Conservation (phyloP, 768 basidiomycete genomes). For the Hypholoma fasciculare region DNA sequence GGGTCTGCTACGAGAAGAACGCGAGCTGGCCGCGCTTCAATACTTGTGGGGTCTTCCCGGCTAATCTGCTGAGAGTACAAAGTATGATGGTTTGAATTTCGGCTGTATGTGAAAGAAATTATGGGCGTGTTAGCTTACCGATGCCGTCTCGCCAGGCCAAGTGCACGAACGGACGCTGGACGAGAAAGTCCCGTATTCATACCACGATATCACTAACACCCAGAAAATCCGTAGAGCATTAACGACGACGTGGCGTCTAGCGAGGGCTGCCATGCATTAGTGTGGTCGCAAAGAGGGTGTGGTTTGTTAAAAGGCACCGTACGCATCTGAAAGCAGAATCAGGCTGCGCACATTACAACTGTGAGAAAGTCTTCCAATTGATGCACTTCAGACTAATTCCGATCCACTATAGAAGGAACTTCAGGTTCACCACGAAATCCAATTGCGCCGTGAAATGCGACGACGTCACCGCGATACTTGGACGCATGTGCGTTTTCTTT, state of each 20-base stretch:
- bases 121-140: not conserved
- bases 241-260: constrained; percentile 34
- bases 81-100: not conserved
- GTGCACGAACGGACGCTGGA: constrained; percentile 45
- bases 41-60: constrained; percentile 14
- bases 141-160: constrained; percentile 55
- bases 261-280: constrained; percentile 24
- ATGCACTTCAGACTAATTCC: not conserved
- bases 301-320: not conserved
- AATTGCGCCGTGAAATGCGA: not conserved
- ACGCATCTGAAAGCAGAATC: not conserved
- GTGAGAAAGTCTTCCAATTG: not conserved
- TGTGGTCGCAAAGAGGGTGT: not conserved
- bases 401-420: not conserved
- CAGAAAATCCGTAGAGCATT: constrained; percentile 55
- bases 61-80: constrained; percentile 3
- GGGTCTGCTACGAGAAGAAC: constrained; percentile 88
- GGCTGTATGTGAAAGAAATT: not conserved
- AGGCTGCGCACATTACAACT: not conserved
- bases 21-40: constrained; percentile 36
- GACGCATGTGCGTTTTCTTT: too few relatives aligned
- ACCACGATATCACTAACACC: constrained; percentile 67
- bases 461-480: not conserved
- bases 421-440: not conserved
- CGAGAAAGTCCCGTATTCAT: constrained; percentile 62